Evolutionary conservation across 202 grass and related monocot species (phyloP).

Genomic region (Bolboschoenoplectus hybrid): DNA sequence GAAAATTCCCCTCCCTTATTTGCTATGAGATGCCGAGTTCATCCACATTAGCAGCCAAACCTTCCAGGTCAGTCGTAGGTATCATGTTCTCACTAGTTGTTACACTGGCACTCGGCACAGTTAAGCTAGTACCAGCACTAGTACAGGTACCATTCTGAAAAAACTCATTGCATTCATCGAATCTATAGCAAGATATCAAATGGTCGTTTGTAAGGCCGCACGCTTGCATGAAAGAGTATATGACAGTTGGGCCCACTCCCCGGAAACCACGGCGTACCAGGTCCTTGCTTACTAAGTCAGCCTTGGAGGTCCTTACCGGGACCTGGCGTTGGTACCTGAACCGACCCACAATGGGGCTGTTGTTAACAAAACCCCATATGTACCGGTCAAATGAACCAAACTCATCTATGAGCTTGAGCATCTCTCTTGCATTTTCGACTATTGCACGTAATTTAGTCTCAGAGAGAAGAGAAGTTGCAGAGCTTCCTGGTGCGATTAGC

Average conservation of each 20-base stretch:
- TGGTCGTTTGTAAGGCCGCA: conserved; percentile 90
- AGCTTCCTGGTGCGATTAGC: conserved; percentile 69
- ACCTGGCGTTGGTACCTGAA: conserved; percentile 87
- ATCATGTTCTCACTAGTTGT: background rate
- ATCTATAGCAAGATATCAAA: conserved; percentile 75
- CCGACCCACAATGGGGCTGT: conserved; percentile 72
- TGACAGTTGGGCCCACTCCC: conserved; percentile 70
- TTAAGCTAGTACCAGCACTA: conserved; percentile 32
- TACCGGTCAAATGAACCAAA: conserved; percentile 89
- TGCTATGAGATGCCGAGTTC: conserved; percentile 73
- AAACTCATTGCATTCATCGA: conserved; percentile 55
- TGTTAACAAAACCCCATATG: conserved; percentile 84
- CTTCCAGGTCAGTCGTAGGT: conserved; percentile 41
- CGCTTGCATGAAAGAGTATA: conserved; percentile 96
- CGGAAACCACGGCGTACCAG: conserved; percentile 81
- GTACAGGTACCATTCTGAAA: conserved; percentile 21
- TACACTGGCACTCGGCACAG: conserved; percentile 29
- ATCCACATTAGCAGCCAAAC: conserved; percentile 49
- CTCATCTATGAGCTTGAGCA: conserved; percentile 79
- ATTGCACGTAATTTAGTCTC: conserved; percentile 85
- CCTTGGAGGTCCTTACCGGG: conserved; percentile 78
- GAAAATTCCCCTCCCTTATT: conserved; percentile 23
- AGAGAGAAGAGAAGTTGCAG: conserved; percentile 71
- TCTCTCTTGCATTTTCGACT: conserved; percentile 82
- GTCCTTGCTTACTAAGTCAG: conserved; percentile 96